Percentiles rank a stretch among this genome's conserved stretches.
Evolutionary conservation across 2,329 filamentous ascomycete species (phyloP).

Genomic region (Albifimbria verrucaria): DNA sequence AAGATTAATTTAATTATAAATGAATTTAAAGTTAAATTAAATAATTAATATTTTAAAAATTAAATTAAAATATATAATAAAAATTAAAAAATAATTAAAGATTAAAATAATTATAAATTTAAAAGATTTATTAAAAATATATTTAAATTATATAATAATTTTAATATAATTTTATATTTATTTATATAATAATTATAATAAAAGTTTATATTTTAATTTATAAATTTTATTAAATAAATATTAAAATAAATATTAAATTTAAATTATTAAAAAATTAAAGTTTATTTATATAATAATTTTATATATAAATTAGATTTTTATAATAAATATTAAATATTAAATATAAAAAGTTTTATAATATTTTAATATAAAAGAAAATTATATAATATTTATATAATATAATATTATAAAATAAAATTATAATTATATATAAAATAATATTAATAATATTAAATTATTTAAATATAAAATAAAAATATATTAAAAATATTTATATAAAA

Average conservation of each 20-base stretch:
- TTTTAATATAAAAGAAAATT: slow-evolving; percentile 2
- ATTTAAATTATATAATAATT: slow-evolving; percentile 1
- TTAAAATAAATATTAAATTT: slow-evolving; percentile 1
- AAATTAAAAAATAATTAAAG: slow-evolving; percentile 1
- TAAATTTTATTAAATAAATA: neutral
- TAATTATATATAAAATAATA: neutral
- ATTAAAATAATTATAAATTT: neutral
- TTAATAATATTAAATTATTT: neutral
- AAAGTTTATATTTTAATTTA: slow-evolving; percentile 1
- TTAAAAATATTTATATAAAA: neutral
- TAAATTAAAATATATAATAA: neutral
- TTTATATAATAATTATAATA: slow-evolving; percentile 3
- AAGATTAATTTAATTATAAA: too few species aligned
- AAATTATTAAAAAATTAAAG: neutral
- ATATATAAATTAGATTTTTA: slow-evolving; percentile 1
- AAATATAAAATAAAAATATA: neutral
- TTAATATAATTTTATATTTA: neutral
- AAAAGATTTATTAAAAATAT: neutral
- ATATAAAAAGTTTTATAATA: neutral
- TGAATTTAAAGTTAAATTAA: neutral
- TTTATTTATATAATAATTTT: neutral
- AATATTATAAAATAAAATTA: neutral
- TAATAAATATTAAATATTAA: neutral
- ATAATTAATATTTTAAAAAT: neutral
- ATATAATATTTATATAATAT: neutral